Evolutionary conservation across 345 rosid species (phyloP), one percentile per base, ranked within the genome.

Genomic region (Laguncularia racemosa): DNA sequence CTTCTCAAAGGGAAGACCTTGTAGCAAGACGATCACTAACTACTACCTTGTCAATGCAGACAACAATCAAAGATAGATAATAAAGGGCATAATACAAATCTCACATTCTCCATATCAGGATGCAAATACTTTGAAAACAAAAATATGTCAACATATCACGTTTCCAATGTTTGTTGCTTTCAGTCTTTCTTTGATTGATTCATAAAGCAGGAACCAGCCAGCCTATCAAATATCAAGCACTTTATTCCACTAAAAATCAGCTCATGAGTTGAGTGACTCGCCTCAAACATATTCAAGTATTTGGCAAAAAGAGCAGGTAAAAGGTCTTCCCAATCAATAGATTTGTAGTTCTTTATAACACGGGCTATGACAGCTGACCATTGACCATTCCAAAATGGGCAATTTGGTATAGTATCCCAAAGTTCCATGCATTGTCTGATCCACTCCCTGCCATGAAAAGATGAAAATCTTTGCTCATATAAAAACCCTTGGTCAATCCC

Each of bases 221-320:
- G 40, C 4, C 9, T 33, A 33, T 33, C 40, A 60, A 60, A 40
- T 21, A 61, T 16, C 38, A 19, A 14, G 20, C 45, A 23, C 38
- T 16, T 46, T 48, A 50, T 16, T 18, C 23, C 54, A 56, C 17
- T 52, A 49, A 16, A 28, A 33, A 49, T 45, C 48, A 46, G 61
- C 17, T 65, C 48, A 48, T 54, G 20, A 58, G 20, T 49, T 46
- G 53, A 50, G 19, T 61, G 63, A 74, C 91, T 72, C 69, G 87
- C 99, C 99, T 93, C 99, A 71, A 93, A 89, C 96, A 93, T 86
- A 69, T 93, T 93, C 68, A 93, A 67, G 80, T 73, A 86, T 79
- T 80, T 82, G 45, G 83, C 76, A 76, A 86, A 93, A 58, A 93
- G 83, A 56, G 69, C 62, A 28, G 97, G 97, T 55, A 85, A 72